Conservation (phyloP, 352 stramenopile species). For the Achlya hypogyna region DNA sequence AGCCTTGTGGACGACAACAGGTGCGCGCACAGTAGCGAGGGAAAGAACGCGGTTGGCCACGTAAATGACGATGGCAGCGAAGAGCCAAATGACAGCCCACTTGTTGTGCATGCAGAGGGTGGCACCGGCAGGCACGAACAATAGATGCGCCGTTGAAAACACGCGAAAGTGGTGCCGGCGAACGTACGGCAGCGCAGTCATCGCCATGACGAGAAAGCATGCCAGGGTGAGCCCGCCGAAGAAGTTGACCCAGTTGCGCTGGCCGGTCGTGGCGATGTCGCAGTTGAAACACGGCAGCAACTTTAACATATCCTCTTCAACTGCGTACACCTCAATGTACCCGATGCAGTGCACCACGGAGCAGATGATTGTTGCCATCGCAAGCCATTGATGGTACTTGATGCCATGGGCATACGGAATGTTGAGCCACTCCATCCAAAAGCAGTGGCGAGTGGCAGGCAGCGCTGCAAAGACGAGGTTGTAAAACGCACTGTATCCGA, state of each 20-base stretch:
- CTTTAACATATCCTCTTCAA: conserved; percentile 38
- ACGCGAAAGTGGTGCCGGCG: conserved; percentile 22
- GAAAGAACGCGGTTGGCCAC: conserved; percentile 14
- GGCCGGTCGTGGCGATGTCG: conserved; percentile 19
- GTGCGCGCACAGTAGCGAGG: conserved; percentile 13
- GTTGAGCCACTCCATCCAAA: conserved; percentile 76
- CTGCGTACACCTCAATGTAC: conserved; percentile 66
- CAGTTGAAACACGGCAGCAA: conserved; percentile 25
- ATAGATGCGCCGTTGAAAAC: conserved; percentile 26
- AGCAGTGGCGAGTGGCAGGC: conserved; percentile 58
- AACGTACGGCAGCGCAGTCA: conserved; percentile 20
- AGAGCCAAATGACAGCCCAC: conserved; percentile 24
- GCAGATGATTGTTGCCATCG: conserved; percentile 53
- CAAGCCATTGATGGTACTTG: conserved; percentile 84
- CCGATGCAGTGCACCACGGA: conserved; percentile 55
- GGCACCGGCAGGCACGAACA: conserved; percentile 19
- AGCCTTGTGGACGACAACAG: conserved; percentile 26
- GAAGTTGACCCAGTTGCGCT: conserved; percentile 20
- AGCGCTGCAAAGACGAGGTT: conserved; percentile 59
- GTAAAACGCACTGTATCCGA: conserved; percentile 46
- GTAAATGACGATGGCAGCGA: conserved; percentile 24
- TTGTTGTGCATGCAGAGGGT: conserved; percentile 26
- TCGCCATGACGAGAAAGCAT: conserved; percentile 25
- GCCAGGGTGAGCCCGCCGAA: conserved; percentile 25
- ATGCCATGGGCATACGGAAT: conserved; percentile 81